phyloP scores from a whole-genome alignment of 805 yeast species.

The Metschnikowia cubensis region DNA sequence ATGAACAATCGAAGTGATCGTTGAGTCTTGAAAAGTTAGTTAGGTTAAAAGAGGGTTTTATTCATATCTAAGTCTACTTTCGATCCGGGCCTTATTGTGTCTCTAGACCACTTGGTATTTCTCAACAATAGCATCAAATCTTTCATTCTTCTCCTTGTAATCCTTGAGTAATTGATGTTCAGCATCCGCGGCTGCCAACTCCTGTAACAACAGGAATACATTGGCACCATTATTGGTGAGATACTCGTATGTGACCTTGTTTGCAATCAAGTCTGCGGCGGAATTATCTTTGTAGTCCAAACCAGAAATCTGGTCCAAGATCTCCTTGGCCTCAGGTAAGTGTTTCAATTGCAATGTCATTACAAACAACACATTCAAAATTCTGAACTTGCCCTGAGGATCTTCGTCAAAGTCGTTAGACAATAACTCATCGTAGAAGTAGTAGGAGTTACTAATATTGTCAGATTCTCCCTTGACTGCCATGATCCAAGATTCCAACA shows the following conservation, averaged over 20 bases:
- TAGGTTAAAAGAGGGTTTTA: neutral
- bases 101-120: constrained; percentile 40
- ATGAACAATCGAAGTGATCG: neutral
- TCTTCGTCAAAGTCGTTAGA: constrained; percentile 43
- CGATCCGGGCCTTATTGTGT: neutral
- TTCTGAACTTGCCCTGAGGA: constrained; percentile 29
- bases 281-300: constrained; percentile 30
- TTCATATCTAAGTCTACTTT: neutral
- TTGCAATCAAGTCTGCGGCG: constrained; percentile 51
- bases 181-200: constrained; percentile 47
- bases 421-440: constrained; percentile 78
- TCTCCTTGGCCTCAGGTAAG: constrained; percentile 76
- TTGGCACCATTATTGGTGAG: constrained; percentile 38
- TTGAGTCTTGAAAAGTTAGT: neutral
- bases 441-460: constrained; percentile 41
- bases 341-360: constrained; percentile 77
- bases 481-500: constrained; percentile 68
- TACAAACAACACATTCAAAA: constrained; percentile 59
- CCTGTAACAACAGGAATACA: constrained; percentile 45
- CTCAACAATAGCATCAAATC: constrained; percentile 66
- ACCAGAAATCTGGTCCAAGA: constrained; percentile 41
- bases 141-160: constrained; percentile 52
- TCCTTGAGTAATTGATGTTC: constrained; percentile 58
- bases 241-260: constrained; percentile 59
- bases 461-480: constrained; percentile 39